These are phyloP conservation scores for Amphirosellinia nigrospora DNA, from an alignment of 495 filamentous ascomycete species.

Conservation along the genomic window DNA sequence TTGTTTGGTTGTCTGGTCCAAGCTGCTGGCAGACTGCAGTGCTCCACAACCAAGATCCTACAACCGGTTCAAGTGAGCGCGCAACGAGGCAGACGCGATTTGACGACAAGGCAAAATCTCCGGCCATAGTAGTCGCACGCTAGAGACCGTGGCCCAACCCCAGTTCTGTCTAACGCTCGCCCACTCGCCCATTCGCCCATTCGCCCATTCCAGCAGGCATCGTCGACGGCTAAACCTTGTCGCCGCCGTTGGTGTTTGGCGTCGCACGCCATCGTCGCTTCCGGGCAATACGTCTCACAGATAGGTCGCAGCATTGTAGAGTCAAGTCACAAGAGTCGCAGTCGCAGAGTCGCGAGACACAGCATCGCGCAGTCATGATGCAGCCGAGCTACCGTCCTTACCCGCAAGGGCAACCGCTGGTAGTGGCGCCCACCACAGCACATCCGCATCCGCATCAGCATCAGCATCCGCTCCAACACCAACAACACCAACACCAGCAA, in stretches of 20 bases:
- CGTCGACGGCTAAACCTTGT: slow-evolving; percentile 15
- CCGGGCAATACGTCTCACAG: slow-evolving; percentile 26
- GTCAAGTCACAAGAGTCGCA: too few species aligned
- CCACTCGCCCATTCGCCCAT: background rate
- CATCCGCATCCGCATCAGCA: too few species aligned
- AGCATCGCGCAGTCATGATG: slow-evolving; percentile 43
- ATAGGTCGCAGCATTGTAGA: slow-evolving; percentile 18
- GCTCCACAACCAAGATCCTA: slow-evolving; percentile 22
- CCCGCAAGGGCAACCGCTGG: slow-evolving; percentile 46
- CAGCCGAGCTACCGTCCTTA: slow-evolving; percentile 56
- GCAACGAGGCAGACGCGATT: slow-evolving; percentile 21
- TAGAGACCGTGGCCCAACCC: slow-evolving; percentile 21
- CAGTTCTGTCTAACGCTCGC: slow-evolving; percentile 4
- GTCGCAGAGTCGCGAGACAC: slow-evolving; percentile 11
- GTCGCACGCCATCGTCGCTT: slow-evolving; percentile 23
- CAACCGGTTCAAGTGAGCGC: slow-evolving; percentile 1
- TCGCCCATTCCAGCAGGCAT: background rate
- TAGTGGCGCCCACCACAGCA: slow-evolving; percentile 35
- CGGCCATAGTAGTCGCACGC: slow-evolving; percentile 21
- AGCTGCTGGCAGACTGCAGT: slow-evolving; percentile 1
- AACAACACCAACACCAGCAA: slow-evolving; percentile 13
- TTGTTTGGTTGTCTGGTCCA: background rate
- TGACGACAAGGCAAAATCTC: slow-evolving; percentile 19
- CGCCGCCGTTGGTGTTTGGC: slow-evolving; percentile 22
- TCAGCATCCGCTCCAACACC: too few species aligned